Evolutionary conservation across 495 filamentous ascomycete species (phyloP), one percentile per base, ranked within the genome.

Genomic region (Darksidea phi): DNA sequence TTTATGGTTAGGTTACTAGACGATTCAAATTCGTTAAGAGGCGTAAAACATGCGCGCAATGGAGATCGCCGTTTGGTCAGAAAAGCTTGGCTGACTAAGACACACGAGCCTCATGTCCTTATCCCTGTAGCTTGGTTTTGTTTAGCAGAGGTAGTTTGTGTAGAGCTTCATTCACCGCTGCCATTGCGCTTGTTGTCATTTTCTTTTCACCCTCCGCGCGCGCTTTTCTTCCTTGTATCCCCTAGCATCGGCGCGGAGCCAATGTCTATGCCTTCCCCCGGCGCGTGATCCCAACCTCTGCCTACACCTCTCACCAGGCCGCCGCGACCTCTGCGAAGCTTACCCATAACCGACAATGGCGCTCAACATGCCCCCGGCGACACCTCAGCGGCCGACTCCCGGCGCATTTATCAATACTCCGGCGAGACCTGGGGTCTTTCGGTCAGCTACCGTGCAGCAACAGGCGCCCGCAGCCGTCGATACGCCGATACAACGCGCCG

Each of bases 401-500:
- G 73, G 73, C 57, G 66, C 63, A 12, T 75, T 68, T 59, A 65
- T 72, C 34, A 65, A 64, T n/a, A 74, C 73, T 12, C 73, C 73
- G 23, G 73, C 70, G 26, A 51, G 63, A 15, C 72, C 64, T 1
- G 67, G 48, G 53, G 23, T 67, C 51, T 55, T 64, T 48, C 24
- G 63, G 51, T 41, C 49, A 38, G 11, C 42, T 37, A 46, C 64
- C 18, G 26, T 32, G 32, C 48, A 54, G 57, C 49, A 61, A 25
- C 58, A 57, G 48, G 38, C 49, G 11, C n/a, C 54, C 38, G 54
- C 53, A 13, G 46, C 45, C 28, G 70, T 76, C 11, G 71, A 87
- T 66, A 81, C 81, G 54, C 86, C 89, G 1, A 79, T 95, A 57
- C 83, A 88, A 55, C 88, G 91, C 67, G 94, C 89, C 7, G 88